Conservation (phyloP, 352 stramenopile genomes). For the Phytophthora agathidicida region DNA sequence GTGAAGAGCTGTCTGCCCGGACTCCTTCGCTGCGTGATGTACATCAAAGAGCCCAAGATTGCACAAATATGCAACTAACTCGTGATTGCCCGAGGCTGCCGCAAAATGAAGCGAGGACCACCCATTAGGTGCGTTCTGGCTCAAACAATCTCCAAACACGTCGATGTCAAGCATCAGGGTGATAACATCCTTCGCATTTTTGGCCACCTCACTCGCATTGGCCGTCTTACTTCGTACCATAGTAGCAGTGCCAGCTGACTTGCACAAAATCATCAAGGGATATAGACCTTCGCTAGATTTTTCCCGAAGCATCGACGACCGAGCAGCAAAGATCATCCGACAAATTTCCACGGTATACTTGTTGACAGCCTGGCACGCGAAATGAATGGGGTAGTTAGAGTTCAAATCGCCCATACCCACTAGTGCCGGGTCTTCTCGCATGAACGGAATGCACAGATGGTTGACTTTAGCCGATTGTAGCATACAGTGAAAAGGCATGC, state of each 20-base stretch:
- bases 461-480: conserved; percentile 55
- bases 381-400: conserved; percentile 64
- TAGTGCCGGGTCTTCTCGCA: conserved; percentile 40
- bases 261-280: conserved; percentile 63
- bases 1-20: conserved; percentile 62
- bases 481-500: conserved; percentile 66
- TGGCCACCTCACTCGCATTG: conserved; percentile 16
- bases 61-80: conserved; percentile 45
- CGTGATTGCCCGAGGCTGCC: conserved; percentile 52
- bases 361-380: conserved; percentile 62
- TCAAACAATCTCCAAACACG: conserved; percentile 61
- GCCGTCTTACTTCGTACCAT: background rate
- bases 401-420: conserved; percentile 52
- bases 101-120: conserved; percentile 65
- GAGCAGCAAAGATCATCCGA: conserved; percentile 45
- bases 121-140: conserved; percentile 39
- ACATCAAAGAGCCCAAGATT: conserved; percentile 43
- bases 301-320: conserved; percentile 44
- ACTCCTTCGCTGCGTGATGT: conserved; percentile 43
- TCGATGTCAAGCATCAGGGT: conserved; percentile 63
- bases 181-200: conserved; percentile 43
- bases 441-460: conserved; percentile 45
- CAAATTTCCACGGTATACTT: conserved; percentile 50
- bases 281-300: conserved; percentile 42
- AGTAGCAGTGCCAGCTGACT: conserved; percentile 13